Conservation (phyloP, 768 basidiomycete species). For the Pisolithus marmoratus region DNA sequence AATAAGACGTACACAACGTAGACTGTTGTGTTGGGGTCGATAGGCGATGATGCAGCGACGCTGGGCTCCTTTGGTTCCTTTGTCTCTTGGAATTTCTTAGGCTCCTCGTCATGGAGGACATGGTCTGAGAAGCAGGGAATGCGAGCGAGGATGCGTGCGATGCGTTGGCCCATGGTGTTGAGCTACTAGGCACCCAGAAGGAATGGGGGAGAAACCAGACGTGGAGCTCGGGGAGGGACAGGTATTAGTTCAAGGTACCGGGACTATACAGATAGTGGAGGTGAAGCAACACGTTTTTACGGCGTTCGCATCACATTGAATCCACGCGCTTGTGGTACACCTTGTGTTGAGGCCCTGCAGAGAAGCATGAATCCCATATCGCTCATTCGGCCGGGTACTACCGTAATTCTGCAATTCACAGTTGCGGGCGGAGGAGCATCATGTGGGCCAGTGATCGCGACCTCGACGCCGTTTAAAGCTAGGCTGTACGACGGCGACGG, state of each 20-base stretch:
- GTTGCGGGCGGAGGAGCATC: neutral
- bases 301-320: slow-evolving; percentile 24
- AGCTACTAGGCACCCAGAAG: slow-evolving; percentile 12
- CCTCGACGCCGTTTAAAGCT: no score
- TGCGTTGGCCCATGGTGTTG: slow-evolving; percentile 23
- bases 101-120: slow-evolving; percentile 21
- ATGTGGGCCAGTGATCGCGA: no score
- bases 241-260: slow-evolving; percentile 18
- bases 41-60: neutral
- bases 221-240: neutral
- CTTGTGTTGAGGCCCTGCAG: slow-evolving; percentile 21
- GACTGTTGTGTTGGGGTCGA: slow-evolving; percentile 18
- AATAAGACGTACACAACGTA: slow-evolving; percentile 21
- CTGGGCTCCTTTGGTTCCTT: slow-evolving; percentile 1
- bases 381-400: slow-evolving; percentile 4
- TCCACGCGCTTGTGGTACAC: slow-evolving; percentile 17
- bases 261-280: slow-evolving; percentile 17
- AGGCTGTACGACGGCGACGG: no score
- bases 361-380: slow-evolving; percentile 22
- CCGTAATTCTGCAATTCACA: slow-evolving; percentile 14
- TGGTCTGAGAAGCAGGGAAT: slow-evolving; percentile 16
- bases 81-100: slow-evolving; percentile 8
- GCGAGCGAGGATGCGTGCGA: slow-evolving; percentile 15
- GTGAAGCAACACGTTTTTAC: slow-evolving; percentile 21
- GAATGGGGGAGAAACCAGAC: slow-evolving; percentile 5